These are phyloP conservation scores for Lachnellula cervina DNA, from an alignment of 2,329 filamentous ascomycete species.

Conservation along the genomic window DNA sequence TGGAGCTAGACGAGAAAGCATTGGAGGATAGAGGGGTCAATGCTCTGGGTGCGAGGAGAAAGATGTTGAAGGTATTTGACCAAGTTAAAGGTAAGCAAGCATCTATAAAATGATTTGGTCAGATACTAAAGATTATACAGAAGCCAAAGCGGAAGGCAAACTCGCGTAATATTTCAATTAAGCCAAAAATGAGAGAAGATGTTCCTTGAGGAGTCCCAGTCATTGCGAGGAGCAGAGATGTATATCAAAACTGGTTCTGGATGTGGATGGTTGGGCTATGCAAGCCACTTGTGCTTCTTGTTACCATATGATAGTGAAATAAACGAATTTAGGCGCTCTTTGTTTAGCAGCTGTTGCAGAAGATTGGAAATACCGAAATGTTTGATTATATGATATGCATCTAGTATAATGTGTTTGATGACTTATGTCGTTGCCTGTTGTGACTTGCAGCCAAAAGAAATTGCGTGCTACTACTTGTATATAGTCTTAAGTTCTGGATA, in stretches of 20 bases:
- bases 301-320: background rate
- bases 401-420: background rate
- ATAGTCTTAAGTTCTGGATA: no score
- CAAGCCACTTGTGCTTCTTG: background rate
- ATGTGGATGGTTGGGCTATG: slow-evolving; percentile 4
- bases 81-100: slow-evolving; percentile 71
- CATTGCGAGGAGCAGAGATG: slow-evolving; percentile 6
- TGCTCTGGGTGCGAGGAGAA: slow-evolving; percentile 86
- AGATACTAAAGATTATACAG: slow-evolving; percentile 38
- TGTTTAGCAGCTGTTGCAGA: background rate
- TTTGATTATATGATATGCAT: background rate
- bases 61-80: slow-evolving; percentile 99
- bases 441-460: no score
- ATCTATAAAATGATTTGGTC: background rate
- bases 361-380: background rate
- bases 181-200: background rate
- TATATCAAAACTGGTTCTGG: slow-evolving; percentile 7
- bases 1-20: slow-evolving; percentile 89
- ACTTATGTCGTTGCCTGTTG: no score
- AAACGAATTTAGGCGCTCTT: background rate
- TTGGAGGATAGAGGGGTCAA: slow-evolving; percentile 92
- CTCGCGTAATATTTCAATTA: slow-evolving; percentile 39
- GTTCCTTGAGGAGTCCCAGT: background rate
- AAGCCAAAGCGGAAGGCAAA: slow-evolving; percentile 71
- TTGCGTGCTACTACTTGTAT: background rate